A percentile compares a stretch with the other conserved stretches of the same genome.
phyloP scores from a whole-genome alignment of 257 asterid species.

The Penstemon barbatus region DNA sequence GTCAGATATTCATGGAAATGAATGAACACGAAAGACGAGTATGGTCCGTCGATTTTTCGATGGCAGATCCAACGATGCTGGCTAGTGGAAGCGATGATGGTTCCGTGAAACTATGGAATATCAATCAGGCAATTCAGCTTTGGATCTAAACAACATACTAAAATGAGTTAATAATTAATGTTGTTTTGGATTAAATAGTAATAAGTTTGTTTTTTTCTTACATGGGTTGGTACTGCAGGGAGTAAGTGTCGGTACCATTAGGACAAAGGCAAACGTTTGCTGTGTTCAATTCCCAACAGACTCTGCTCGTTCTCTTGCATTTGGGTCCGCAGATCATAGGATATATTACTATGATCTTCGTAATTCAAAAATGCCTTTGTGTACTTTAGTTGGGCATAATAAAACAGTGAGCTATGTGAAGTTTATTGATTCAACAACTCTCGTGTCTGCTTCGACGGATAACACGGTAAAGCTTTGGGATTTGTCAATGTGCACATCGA shows the following conservation, averaged over 20 bases:
- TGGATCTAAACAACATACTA: conserved; percentile 81
- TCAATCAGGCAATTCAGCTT: conserved; percentile 99
- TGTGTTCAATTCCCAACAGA: conserved; percentile 92
- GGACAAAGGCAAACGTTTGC: conserved; percentile 94
- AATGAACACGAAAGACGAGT: conserved; percentile 92
- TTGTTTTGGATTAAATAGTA: conserved; percentile 39
- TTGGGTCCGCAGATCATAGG: conserved; percentile 96
- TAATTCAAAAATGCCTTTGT: conserved; percentile 75
- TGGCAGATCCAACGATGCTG: conserved; percentile 91
- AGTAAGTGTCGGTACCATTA: conserved; percentile 76
- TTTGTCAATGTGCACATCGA: conserved; percentile 69
- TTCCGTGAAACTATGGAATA: conserved; percentile 97
- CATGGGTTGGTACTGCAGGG: conserved; percentile 87
- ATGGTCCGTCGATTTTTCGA: conserved; percentile 95
- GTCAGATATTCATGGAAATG: conserved; percentile 91
- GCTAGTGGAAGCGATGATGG: conserved; percentile 99
- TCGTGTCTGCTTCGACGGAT: conserved; percentile 95
- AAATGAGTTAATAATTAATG: conserved; percentile 48
- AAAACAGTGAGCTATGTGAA: conserved; percentile 95
- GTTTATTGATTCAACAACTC: conserved; percentile 82
- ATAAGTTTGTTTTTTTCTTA: conserved; percentile 55
- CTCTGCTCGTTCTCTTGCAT: conserved; percentile 83
- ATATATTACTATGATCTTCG: conserved; percentile 95
- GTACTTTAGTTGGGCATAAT: conserved; percentile 87
- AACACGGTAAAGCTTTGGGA: conserved; percentile 97